Conservation (phyloP, 2,329 filamentous ascomycete species). For the Fusarium coffeatum region DNA sequence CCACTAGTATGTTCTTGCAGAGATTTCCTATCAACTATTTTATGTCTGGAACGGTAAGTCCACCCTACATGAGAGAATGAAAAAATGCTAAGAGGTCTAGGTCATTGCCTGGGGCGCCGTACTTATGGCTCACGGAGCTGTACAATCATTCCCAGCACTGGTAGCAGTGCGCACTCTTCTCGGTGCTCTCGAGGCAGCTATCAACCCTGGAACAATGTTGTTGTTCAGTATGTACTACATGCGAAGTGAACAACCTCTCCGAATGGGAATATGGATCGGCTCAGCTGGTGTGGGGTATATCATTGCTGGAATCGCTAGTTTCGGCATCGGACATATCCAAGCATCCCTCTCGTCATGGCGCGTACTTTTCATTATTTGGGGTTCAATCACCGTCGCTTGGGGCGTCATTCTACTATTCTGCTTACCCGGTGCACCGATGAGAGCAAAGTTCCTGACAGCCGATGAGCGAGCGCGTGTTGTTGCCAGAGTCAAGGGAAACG, state of each 20-base stretch:
- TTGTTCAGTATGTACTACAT: conserved; percentile 40
- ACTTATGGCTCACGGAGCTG: conserved; percentile 12
- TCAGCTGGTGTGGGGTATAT: conserved; percentile 34
- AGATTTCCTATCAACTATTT: conserved; percentile 8
- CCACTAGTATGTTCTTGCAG: conserved; percentile 7
- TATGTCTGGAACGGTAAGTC: conserved; percentile 14
- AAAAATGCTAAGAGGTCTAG: background rate
- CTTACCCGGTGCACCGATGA: conserved; percentile 64
- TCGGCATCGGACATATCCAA: conserved; percentile 38
- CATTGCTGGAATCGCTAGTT: conserved; percentile 36
- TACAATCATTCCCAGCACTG: background rate
- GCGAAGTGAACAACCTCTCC: conserved; percentile 27
- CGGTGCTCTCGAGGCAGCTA: conserved; percentile 10
- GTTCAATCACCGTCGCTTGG: conserved; percentile 54
- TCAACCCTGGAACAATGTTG: conserved; percentile 28
- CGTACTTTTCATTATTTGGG: conserved; percentile 37
- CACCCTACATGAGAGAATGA: too few relatives aligned
- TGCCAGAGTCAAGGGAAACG: conserved; percentile 61
- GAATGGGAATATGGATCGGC: conserved; percentile 39
- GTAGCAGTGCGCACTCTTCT: background rate
- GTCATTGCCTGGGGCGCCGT: conserved; percentile 9
- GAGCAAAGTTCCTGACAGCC: conserved; percentile 60
- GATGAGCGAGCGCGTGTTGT: conserved; percentile 61
- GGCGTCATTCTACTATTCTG: conserved; percentile 65
- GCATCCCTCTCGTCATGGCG: conserved; percentile 20